Percentiles rank a stretch among this genome's conserved stretches.
Evolutionary conservation across 2,329 filamentous ascomycete genomes (phyloP).

Genomic region (Hirsutella rhossiliensis): DNA sequence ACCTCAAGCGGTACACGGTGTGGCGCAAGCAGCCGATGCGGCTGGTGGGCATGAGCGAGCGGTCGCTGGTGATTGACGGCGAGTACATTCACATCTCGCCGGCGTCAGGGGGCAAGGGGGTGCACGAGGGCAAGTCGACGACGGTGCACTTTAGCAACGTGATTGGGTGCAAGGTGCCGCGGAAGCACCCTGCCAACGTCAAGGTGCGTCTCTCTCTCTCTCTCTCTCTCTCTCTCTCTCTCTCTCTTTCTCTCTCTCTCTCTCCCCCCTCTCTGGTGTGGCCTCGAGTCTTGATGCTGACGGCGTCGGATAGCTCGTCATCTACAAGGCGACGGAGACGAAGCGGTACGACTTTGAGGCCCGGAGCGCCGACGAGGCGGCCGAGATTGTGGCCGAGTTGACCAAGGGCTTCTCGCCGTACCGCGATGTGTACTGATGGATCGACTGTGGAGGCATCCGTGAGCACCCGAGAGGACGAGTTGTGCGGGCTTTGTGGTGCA

Average conservation of each 20-base stretch:
- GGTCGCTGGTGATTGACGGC: slow-evolving; percentile 67
- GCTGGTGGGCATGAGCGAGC: slow-evolving; percentile 63
- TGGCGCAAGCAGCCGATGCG: slow-evolving; percentile 76
- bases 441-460: too few species aligned
- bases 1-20: slow-evolving; percentile 67
- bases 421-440: too few species aligned
- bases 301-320: slow-evolving; percentile 40
- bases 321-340: slow-evolving; percentile 63
- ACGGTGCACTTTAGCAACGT: slow-evolving; percentile 76
- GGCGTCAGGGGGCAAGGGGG: slow-evolving; percentile 50
- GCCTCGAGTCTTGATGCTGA: neutral
- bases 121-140: slow-evolving; percentile 59
- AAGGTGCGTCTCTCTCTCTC: slow-evolving; percentile 50
- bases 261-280: too few species aligned
- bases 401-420: slow-evolving; percentile 65
- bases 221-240: too few species aligned
- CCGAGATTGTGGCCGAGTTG: slow-evolving; percentile 68
- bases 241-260: too few species aligned
- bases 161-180: slow-evolving; percentile 68
- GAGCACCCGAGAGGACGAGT: too few species aligned
- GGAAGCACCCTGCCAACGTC: slow-evolving; percentile 71
- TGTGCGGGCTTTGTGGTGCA: too few species aligned
- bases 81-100: slow-evolving; percentile 84
- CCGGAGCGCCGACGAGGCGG: slow-evolving; percentile 56
- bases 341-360: slow-evolving; percentile 82